Evolutionary conservation across 441 rosid genomes (phyloP), one percentile per base, ranked within the genome.

Genomic region (Gossypium davidsonii): DNA sequence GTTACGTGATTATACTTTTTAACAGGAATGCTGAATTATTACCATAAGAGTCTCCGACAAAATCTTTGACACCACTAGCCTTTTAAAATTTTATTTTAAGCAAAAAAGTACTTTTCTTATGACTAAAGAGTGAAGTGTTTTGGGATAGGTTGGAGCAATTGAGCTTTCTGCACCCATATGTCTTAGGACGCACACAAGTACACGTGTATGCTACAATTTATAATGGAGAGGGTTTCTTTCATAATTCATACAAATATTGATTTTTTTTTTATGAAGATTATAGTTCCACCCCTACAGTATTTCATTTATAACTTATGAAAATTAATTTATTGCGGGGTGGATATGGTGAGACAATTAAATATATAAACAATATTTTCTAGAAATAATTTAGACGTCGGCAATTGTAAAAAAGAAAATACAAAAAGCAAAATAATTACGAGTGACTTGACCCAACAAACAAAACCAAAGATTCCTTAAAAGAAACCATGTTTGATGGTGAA

Each of bases 381-480:
- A 34, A 34, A 34, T 31, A 31, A 31, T 31, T 31, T 5, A 31
- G 37, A 31, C 37, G 1, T 31, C 7, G 37, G 7, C 37, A 31
- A 31, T 5, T 31, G 2, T 31, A 31, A 31, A 31, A 28, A 28
- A 4, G 28, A 31, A 31, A 31, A 31, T 31, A 5, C 37, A 31
- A 31, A 31, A 31, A 31, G 37, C 37, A 31, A 31, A 31, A 31
- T 1, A 34, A 34, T 34, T 5, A 34, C 6, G 39, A 34, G 39
- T 34, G 39, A 31, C 37, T 31, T 31, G 37, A 31, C 71, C 74
- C 79, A 71, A 63, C 44, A 18, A 56, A 51, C 64, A 48, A 46
- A 52, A 52, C 7, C 55, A 51, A 51, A 6, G 15, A 17, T 53
- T 53, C 58, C 58, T 53, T 53, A 53, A 17, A 53, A 15, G 57